These are phyloP conservation scores for Populus hybrid DNA, from an alignment of 441 rosid genomes.

Conservation along the genomic window DNA sequence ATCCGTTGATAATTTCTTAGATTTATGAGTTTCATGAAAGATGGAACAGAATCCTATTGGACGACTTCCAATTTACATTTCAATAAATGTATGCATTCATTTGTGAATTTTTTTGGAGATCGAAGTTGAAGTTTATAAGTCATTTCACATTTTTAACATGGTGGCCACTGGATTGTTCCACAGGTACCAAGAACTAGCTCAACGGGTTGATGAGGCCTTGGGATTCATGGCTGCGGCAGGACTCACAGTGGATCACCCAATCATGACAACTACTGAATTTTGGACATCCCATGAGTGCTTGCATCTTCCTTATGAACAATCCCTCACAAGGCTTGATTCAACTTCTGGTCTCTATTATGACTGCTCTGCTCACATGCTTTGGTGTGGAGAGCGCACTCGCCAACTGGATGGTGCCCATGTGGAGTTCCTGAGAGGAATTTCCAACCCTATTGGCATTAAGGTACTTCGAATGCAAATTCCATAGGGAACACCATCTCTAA, in stretches of 20 bases:
- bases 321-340: constrained; percentile 79
- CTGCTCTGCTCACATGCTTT: constrained; percentile 88
- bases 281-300: constrained; percentile 93
- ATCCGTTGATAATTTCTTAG: background rate
- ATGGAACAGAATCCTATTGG: background rate
- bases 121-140: background rate
- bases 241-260: constrained; percentile 70
- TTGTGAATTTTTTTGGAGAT: background rate
- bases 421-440: constrained; percentile 79
- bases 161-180: constrained; percentile 4
- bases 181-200: constrained; percentile 75
- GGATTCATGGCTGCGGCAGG: constrained; percentile 94
- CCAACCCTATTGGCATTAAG: constrained; percentile 85
- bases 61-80: background rate
- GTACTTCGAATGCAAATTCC: constrained; percentile 28
- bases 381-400: constrained; percentile 87
- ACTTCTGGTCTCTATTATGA: constrained; percentile 83
- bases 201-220: constrained; percentile 79
- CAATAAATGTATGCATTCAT: background rate
- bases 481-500: background rate
- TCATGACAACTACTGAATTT: constrained; percentile 84
- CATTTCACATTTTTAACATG: background rate
- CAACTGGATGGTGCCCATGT: constrained; percentile 87
- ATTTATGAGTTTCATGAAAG: background rate
- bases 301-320: constrained; percentile 80